Evolutionary conservation across 1,284 basidiomycete species (phyloP).

Genomic region (Leccinum angustisporum): DNA sequence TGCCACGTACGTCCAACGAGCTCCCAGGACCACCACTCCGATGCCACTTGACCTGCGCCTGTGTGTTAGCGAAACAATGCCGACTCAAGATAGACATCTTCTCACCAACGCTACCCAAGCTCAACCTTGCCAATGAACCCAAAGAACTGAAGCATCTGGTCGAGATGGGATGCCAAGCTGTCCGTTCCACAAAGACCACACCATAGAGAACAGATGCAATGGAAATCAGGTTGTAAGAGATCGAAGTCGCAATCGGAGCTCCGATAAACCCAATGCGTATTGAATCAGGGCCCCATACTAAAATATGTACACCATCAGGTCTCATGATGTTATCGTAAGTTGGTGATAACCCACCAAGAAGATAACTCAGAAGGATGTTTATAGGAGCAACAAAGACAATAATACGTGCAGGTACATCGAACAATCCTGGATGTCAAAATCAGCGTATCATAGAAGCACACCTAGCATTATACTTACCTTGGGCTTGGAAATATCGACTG

Average conservation of each 20-base stretch:
- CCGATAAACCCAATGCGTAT: slow-evolving; percentile 89
- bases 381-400: slow-evolving; percentile 83
- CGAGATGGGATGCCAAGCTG: slow-evolving; percentile 84
- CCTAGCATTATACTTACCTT: slow-evolving; percentile 46
- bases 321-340: not conserved
- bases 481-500: slow-evolving; percentile 87
- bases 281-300: slow-evolving; percentile 81
- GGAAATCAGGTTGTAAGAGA: slow-evolving; percentile 86
- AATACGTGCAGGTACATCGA: slow-evolving; percentile 85
- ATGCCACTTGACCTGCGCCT: slow-evolving; percentile 17
- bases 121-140: slow-evolving; percentile 72
- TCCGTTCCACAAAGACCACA: slow-evolving; percentile 68
- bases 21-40: slow-evolving; percentile 7
- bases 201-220: slow-evolving; percentile 73
- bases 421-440: slow-evolving; percentile 55
- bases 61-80: not conserved
- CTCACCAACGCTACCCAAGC: slow-evolving; percentile 72
- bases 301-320: slow-evolving; percentile 9
- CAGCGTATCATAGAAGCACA: not conserved
- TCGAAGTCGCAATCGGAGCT: slow-evolving; percentile 86
- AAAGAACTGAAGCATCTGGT: slow-evolving; percentile 67
- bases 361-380: slow-evolving; percentile 82
- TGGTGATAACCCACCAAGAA: slow-evolving; percentile 56
- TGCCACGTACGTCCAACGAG: slow-evolving; percentile 36
- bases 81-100: not conserved